Conservation (phyloP, 805 yeast species). For the Wickerhamiella australiensis region DNA sequence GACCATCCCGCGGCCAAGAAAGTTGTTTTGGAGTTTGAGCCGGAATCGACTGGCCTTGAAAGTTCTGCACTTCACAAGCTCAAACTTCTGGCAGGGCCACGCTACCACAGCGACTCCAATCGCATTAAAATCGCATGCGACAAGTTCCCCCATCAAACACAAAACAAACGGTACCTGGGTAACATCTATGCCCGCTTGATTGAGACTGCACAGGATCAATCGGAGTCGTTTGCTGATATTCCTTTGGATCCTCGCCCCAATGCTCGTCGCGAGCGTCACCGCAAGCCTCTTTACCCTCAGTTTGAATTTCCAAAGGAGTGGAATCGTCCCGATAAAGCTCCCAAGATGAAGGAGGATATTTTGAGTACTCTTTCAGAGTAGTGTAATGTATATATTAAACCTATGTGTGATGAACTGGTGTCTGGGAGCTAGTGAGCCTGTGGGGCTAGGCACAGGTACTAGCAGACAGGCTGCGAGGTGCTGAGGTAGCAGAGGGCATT, state of each 20-base stretch:
- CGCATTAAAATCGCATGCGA: slow-evolving; percentile 52
- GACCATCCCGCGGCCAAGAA: slow-evolving; percentile 55
- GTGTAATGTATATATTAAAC: slow-evolving; percentile 9
- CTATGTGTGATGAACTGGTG: too few species aligned
- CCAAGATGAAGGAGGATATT: slow-evolving; percentile 32
- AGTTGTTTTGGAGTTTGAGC: slow-evolving; percentile 48
- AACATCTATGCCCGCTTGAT: slow-evolving; percentile 52
- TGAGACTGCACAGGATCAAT: slow-evolving; percentile 48
- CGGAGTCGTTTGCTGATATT: slow-evolving; percentile 57
- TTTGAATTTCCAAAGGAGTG: slow-evolving; percentile 65
- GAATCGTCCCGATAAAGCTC: slow-evolving; percentile 65
- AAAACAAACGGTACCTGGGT: slow-evolving; percentile 65
- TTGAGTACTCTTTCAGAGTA: slow-evolving; percentile 12
- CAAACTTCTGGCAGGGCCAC: slow-evolving; percentile 61
- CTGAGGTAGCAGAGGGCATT: too few species aligned
- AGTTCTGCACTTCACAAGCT: slow-evolving; percentile 56
- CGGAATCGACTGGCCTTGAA: slow-evolving; percentile 34
- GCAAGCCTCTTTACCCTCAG: slow-evolving; percentile 31
- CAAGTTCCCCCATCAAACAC: slow-evolving; percentile 63
- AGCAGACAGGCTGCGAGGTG: too few species aligned
- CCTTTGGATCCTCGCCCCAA: slow-evolving; percentile 73
- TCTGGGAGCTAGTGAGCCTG: too few species aligned
- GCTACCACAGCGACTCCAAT: slow-evolving; percentile 54
- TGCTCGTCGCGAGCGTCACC: slow-evolving; percentile 35
- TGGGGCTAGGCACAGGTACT: too few species aligned